A percentile compares a stretch with the other conserved stretches of the same genome.
These are phyloP conservation scores for Ceratobasidium papillatum DNA, from an alignment of 1,284 basidiomycete genomes.

Conservation along the genomic window DNA sequence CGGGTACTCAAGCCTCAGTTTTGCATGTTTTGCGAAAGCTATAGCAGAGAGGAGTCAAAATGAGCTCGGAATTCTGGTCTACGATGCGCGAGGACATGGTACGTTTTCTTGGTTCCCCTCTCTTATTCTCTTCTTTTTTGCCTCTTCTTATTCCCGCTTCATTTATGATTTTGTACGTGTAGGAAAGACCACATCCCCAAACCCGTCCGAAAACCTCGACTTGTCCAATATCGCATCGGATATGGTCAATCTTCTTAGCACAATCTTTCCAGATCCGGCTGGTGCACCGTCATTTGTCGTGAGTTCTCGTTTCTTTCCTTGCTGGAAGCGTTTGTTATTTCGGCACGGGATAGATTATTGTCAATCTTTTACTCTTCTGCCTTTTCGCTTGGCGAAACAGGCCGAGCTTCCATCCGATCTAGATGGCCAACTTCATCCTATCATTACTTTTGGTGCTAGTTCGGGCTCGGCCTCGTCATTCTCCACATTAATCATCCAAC, in stretches of 20 bases:
- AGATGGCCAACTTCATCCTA: no score
- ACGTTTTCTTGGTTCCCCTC: constrained; percentile 51
- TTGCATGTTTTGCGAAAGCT: constrained; percentile 87
- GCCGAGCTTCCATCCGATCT: no score
- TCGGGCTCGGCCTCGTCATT: constrained; percentile 41
- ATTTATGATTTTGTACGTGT: background rate
- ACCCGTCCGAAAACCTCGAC: constrained; percentile 59
- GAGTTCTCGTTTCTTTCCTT: constrained; percentile 48
- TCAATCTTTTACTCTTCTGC: no score
- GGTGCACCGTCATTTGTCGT: constrained; percentile 78
- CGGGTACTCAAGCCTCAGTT: constrained; percentile 88
- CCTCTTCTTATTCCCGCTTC: constrained; percentile 12
- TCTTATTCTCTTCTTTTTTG: constrained; percentile 18
- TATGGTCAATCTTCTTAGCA: constrained; percentile 70
- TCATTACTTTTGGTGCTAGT: no score
- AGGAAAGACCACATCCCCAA: constrained; percentile 66
- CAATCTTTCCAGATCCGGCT: constrained; percentile 71
- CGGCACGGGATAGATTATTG: no score
- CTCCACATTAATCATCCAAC: background rate
- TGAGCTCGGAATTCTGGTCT: constrained; percentile 82
- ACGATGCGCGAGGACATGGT: constrained; percentile 93
- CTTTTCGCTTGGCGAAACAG: no score
- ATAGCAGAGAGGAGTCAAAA: constrained; percentile 68
- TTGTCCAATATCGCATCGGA: constrained; percentile 80
- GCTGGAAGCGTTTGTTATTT: no score